A percentile compares a stretch with the other conserved stretches of the same genome.
Conservation (phyloP, 2,329 filamentous ascomycete species). For the Biscogniauxia mediterranea region DNA sequence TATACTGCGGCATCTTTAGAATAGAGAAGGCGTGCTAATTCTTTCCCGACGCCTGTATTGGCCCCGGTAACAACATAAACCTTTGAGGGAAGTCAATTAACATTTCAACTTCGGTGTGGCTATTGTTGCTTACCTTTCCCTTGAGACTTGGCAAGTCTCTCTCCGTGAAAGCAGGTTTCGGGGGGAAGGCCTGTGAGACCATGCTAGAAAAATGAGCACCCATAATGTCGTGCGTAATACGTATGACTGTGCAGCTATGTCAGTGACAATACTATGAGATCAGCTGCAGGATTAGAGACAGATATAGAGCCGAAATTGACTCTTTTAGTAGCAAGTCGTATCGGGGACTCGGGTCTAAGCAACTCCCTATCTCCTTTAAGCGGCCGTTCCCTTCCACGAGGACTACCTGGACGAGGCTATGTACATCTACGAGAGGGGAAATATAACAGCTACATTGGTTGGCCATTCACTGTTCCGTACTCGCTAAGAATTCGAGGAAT, state of each 20-base stretch:
- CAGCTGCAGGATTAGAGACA: background rate
- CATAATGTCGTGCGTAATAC: background rate
- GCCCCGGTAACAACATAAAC: conserved; percentile 17
- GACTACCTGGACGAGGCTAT: too few species aligned
- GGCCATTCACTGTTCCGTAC: too few species aligned
- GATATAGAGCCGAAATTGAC: background rate
- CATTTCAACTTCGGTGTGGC: background rate
- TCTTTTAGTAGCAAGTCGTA: too few species aligned
- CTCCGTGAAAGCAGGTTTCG: conserved; percentile 5
- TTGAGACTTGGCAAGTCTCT: conserved; percentile 1
- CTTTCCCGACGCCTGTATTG: conserved; percentile 10
- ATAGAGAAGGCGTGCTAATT: conserved; percentile 13
- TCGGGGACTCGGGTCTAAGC: too few species aligned
- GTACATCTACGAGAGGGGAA: too few species aligned
- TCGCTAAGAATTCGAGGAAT: too few species aligned
- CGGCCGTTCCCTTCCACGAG: too few species aligned
- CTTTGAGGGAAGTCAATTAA: conserved; percentile 1
- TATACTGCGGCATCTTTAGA: conserved; percentile 14
- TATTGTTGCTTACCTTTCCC: conserved; percentile 1
- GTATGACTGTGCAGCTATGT: background rate
- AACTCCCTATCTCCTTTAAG: too few species aligned
- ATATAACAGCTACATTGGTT: too few species aligned
- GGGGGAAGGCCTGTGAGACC: conserved; percentile 6
- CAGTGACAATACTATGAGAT: background rate
- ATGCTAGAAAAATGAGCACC: conserved; percentile 1